Conservation (phyloP, 75 land plant genomes). For the Cryptomeria japonica region DNA sequence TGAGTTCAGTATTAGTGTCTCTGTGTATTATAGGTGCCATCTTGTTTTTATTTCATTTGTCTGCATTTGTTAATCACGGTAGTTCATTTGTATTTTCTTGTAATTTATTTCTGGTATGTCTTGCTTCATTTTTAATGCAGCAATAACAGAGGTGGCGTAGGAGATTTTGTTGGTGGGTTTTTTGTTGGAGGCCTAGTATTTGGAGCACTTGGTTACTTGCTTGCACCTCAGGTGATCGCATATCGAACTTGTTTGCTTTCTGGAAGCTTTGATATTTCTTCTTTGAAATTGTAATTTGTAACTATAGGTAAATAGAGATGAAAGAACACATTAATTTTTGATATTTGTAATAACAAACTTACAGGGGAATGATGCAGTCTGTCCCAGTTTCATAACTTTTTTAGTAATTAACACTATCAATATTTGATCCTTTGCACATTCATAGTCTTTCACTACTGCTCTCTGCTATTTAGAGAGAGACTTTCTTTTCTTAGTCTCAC, state of each 20-base stretch:
- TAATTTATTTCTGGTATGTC: not conserved
- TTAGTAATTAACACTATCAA: not conserved
- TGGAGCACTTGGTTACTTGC: slow-evolving; percentile 89
- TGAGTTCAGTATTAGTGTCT: not conserved
- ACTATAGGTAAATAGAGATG: not conserved
- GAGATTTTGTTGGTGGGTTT: slow-evolving; percentile 82
- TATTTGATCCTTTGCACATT: not conserved
- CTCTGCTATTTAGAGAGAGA: not conserved
- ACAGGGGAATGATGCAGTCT: not conserved
- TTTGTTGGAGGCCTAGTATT: slow-evolving; percentile 79
- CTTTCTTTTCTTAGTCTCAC: not conserved
- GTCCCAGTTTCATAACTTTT: not conserved
- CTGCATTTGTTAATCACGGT: not conserved
- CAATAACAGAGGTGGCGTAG: slow-evolving; percentile 49
- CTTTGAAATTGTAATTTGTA: not conserved
- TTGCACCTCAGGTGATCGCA: slow-evolving; percentile 83
- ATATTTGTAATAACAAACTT: not conserved
- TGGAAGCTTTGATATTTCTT: not conserved
- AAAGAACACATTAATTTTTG: not conserved
- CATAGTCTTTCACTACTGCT: not conserved
- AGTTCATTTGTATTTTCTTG: not conserved
- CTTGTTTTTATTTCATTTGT: not conserved
- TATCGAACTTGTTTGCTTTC: not conserved
- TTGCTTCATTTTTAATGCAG: not conserved
- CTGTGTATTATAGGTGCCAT: not conserved